These are phyloP conservation scores for Sequoia sempervirens DNA, from an alignment of 75 land plant species.

Conservation along the genomic window DNA sequence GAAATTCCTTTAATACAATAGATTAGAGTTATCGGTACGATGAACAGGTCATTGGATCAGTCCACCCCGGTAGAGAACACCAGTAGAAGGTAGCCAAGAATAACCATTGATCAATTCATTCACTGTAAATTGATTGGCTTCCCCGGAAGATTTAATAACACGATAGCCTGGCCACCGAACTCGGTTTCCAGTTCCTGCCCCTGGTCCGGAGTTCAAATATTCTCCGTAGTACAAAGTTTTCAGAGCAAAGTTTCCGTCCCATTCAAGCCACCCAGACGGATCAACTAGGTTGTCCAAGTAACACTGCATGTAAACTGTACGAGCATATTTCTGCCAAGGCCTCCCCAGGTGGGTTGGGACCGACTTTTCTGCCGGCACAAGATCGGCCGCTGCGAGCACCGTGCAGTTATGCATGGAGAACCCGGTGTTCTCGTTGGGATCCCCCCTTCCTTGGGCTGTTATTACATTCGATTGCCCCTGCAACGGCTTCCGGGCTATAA, in stretches of 20 bases:
- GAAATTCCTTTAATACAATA: too few relatives aligned
- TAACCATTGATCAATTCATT: slow-evolving; percentile 23
- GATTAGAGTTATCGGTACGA: background rate
- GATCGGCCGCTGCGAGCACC: background rate
- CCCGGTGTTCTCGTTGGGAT: background rate
- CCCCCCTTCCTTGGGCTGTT: background rate
- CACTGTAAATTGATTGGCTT: slow-evolving; percentile 24
- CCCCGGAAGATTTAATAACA: background rate
- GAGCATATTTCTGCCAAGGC: slow-evolving; percentile 27
- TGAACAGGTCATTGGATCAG: background rate
- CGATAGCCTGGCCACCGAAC: slow-evolving; percentile 31
- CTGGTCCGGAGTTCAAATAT: slow-evolving; percentile 21
- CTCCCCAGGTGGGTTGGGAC: slow-evolving; percentile 22
- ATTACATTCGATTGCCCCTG: background rate
- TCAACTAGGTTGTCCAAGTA: slow-evolving; percentile 7
- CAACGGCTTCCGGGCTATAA: background rate
- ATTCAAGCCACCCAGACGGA: slow-evolving; percentile 25
- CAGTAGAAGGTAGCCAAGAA: slow-evolving; percentile 23
- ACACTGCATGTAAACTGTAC: slow-evolving; percentile 17
- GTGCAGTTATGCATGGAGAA: background rate
- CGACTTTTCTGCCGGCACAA: background rate
- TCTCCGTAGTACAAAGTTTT: slow-evolving; percentile 20
- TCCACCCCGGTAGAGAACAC: background rate
- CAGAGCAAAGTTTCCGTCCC: slow-evolving; percentile 16
- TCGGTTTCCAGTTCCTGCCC: slow-evolving; percentile 8